Evolutionary conservation across 805 yeast genomes (phyloP).

Genomic region (Isabelozyma heimii): DNA sequence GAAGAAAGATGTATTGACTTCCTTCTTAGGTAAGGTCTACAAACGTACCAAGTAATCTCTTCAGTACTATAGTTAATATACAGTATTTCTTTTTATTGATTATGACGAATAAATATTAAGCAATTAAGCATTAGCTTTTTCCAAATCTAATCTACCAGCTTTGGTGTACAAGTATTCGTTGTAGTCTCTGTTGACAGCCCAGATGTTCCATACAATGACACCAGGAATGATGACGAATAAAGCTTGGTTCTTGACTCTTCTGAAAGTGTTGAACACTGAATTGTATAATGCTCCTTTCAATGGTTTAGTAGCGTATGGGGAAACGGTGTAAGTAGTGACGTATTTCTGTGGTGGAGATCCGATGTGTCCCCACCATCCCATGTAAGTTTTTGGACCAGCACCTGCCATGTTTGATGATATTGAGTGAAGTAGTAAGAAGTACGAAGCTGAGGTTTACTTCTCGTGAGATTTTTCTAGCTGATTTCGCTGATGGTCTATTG

Average conservation of each 20-base stretch:
- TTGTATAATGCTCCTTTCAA: constrained; percentile 81
- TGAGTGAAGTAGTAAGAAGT: background rate
- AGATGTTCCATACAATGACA: constrained; percentile 76
- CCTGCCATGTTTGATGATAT: constrained; percentile 21
- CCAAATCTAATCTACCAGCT: constrained; percentile 95
- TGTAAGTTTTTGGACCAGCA: constrained; percentile 63
- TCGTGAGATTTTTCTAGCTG: background rate
- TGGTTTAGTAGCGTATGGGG: constrained; percentile 93
- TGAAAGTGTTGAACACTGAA: constrained; percentile 88
- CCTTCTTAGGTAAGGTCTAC: constrained; percentile 87
- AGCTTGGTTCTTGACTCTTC: constrained; percentile 87
- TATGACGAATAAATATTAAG: constrained; percentile 5
- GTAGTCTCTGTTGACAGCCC: constrained; percentile 86
- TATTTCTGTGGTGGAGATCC: constrained; percentile 88
- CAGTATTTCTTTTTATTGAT: background rate
- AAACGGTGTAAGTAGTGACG: constrained; percentile 82
- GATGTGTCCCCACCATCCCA: constrained; percentile 98
- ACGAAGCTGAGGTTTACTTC: background rate
- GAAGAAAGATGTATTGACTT: constrained; percentile 78
- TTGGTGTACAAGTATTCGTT: constrained; percentile 93
- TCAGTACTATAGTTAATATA: background rate
- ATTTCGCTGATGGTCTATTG: background rate
- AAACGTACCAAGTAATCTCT: constrained; percentile 75
- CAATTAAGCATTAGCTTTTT: constrained; percentile 49
- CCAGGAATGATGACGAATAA: constrained; percentile 78